Conservation (phyloP, 352 stramenopile species). For the Phytophthora sojae region DNA sequence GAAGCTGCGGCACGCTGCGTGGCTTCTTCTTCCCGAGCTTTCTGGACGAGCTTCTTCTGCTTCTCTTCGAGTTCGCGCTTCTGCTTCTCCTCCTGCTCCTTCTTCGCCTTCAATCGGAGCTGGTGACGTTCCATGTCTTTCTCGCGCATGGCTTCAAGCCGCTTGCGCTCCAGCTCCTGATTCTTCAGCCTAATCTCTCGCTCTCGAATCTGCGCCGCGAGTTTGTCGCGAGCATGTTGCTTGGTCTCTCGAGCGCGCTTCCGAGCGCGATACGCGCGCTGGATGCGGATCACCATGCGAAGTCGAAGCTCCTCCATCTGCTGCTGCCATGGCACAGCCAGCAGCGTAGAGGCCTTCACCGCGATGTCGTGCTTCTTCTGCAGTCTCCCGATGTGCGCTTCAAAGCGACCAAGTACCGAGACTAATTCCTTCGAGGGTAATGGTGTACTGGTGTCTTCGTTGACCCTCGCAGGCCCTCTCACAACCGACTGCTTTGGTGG, state of each 20-base stretch:
- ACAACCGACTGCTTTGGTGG: constrained; percentile 8
- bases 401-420: constrained; percentile 72
- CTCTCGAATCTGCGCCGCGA: constrained; percentile 59
- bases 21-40: constrained; percentile 60
- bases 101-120: constrained; percentile 60
- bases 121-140: constrained; percentile 69
- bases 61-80: constrained; percentile 47
- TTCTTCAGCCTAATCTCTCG: constrained; percentile 60
- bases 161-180: constrained; percentile 63
- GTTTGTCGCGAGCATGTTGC: constrained; percentile 52
- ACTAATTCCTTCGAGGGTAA: constrained; percentile 45
- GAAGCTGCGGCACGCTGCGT: constrained; percentile 39
- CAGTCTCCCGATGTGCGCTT: constrained; percentile 56
- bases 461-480: not conserved
- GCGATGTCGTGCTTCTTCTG: constrained; percentile 67
- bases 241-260: constrained; percentile 49
- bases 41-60: constrained; percentile 56
- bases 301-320: constrained; percentile 75
- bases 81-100: constrained; percentile 52
- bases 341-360: constrained; percentile 56
- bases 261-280: constrained; percentile 70
- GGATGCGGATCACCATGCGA: constrained; percentile 77
- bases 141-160: constrained; percentile 58
- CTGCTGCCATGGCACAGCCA: constrained; percentile 71
- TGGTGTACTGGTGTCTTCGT: not conserved